These are phyloP conservation scores for Malus hybrid DNA, from an alignment of 331 rosid species.

Conservation along the genomic window DNA sequence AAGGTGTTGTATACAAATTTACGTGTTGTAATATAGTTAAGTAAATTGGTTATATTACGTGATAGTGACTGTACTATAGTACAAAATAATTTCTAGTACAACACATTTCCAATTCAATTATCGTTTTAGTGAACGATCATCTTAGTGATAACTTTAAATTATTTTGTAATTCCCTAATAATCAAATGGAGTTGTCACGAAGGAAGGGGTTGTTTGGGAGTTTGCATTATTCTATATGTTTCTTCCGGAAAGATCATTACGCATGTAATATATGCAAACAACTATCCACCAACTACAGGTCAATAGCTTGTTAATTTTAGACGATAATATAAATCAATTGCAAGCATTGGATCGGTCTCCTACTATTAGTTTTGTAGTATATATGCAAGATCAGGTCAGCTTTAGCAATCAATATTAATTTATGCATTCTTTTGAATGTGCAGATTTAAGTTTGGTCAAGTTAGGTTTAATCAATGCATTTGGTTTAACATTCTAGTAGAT, in stretches of 20 bases:
- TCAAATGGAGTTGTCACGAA: neutral
- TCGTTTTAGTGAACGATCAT: neutral
- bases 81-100: too few species aligned
- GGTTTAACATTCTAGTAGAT: too few species aligned
- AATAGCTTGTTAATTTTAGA: neutral
- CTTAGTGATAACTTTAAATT: neutral
- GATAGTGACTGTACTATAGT: too few species aligned
- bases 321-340: conserved; percentile 1
- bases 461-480: too few species aligned
- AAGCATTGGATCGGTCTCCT: conserved; percentile 7
- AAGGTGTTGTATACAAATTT: too few species aligned
- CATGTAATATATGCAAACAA: neutral
- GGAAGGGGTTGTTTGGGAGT: neutral
- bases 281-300: conserved; percentile 1
- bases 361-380: neutral
- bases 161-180: neutral
- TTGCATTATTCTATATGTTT: neutral
- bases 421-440: neutral
- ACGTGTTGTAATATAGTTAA: too few species aligned
- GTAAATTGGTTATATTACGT: too few species aligned
- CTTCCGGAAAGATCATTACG: neutral
- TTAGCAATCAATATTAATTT: conserved; percentile 6
- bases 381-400: conserved; percentile 7
- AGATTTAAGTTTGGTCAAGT: neutral
- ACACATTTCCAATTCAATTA: too few species aligned